These are phyloP conservation scores for Phyllosticta citriasiana DNA, from an alignment of 2,329 filamentous ascomycete species.

Conservation along the genomic window DNA sequence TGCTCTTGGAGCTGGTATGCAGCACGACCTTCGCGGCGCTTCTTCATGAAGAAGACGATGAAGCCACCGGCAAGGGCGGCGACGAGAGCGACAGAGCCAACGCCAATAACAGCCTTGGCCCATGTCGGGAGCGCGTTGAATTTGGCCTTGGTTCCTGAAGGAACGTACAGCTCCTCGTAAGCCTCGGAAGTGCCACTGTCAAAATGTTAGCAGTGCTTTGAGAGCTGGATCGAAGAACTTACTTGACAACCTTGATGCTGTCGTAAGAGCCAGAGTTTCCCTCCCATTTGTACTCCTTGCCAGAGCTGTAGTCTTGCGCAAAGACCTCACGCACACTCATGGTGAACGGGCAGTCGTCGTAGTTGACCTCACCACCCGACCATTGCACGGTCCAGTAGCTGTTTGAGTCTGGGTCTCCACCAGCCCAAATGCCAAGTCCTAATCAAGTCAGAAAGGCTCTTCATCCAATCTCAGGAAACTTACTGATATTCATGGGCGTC, in stretches of 20 bases:
- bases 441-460: background rate
- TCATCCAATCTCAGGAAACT: background rate
- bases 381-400: slow-evolving; percentile 33
- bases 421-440: slow-evolving; percentile 59
- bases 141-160: slow-evolving; percentile 25
- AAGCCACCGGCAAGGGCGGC: slow-evolving; percentile 19
- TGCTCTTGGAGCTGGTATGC: slow-evolving; percentile 25
- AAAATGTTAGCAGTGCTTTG: background rate
- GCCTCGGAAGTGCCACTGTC: slow-evolving; percentile 26
- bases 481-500: slow-evolving; percentile 56
- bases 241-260: slow-evolving; percentile 40
- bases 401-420: slow-evolving; percentile 39
- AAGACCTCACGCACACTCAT: slow-evolving; percentile 61
- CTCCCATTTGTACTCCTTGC: slow-evolving; percentile 55
- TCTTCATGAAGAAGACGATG: slow-evolving; percentile 30
- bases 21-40: slow-evolving; percentile 25
- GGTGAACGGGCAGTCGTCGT: slow-evolving; percentile 54
- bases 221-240: slow-evolving; percentile 14
- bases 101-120: slow-evolving; percentile 24
- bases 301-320: slow-evolving; percentile 44
- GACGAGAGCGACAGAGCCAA: slow-evolving; percentile 17
- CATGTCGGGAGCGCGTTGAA: slow-evolving; percentile 24
- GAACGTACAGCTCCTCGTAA: slow-evolving; percentile 24
- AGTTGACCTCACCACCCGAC: slow-evolving; percentile 61
- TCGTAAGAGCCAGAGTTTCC: slow-evolving; percentile 52